A percentile compares a stretch with the other conserved stretches of the same genome.
These are phyloP conservation scores for Calvatia gigantea DNA, from an alignment of 768 basidiomycete genomes.

Conservation along the genomic window DNA sequence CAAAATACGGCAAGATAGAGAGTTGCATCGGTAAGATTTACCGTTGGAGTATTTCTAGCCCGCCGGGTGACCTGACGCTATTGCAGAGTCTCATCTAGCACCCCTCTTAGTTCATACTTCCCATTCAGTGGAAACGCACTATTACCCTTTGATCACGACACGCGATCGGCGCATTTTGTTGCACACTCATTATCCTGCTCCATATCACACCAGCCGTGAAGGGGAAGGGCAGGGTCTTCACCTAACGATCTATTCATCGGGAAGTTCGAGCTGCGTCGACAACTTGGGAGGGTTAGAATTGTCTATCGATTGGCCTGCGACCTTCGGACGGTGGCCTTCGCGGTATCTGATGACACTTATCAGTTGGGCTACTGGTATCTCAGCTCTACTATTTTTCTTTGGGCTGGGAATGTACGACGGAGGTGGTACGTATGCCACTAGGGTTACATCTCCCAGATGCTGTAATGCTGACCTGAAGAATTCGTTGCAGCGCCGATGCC, in stretches of 20 bases:
- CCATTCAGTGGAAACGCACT: constrained; percentile 59
- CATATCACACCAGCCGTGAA: constrained; percentile 49
- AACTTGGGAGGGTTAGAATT: constrained; percentile 40
- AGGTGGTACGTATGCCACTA: constrained; percentile 19
- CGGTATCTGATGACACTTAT: constrained; percentile 73
- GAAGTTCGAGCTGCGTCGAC: constrained; percentile 42
- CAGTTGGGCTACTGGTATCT: constrained; percentile 74
- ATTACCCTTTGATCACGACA: constrained; percentile 46
- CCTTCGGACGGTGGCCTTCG: constrained; percentile 64
- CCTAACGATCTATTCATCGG: constrained; percentile 59
- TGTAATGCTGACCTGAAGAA: neutral
- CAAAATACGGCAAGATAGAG: constrained; percentile 21
- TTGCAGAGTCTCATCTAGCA: constrained; percentile 48
- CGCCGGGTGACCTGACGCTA: constrained; percentile 2
- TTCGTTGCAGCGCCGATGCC: constrained; percentile 37
- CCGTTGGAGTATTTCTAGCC: constrained; percentile 19
- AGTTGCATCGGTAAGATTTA: constrained; percentile 28
- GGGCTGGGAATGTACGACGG: constrained; percentile 29
- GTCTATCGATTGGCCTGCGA: constrained; percentile 67
- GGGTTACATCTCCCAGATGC: neutral
- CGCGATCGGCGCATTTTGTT: constrained; percentile 43
- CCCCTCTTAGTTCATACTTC: constrained; percentile 70
- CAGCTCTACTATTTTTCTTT: constrained; percentile 50
- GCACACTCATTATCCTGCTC: constrained; percentile 67
- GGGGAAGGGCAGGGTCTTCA: constrained; percentile 36